Percentiles rank a stretch among this genome's conserved stretches.
Evolutionary conservation across 306 rosid genomes (phyloP).

Genomic region (Fragaria vesca): DNA sequence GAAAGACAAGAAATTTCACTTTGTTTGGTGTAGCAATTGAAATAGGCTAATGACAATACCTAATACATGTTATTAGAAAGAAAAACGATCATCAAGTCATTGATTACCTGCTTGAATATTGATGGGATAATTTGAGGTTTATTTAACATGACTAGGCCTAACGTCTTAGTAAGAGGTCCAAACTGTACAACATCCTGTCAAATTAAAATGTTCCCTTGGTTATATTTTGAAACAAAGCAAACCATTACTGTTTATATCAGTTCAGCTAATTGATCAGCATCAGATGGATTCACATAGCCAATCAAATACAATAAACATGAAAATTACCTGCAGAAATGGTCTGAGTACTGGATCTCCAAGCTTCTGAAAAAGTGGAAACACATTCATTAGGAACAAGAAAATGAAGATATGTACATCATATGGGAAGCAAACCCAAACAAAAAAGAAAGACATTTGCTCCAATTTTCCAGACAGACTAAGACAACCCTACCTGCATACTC

Average conservation of each 20-base stretch:
- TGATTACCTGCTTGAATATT: slow-evolving; percentile 83
- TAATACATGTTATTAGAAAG: not conserved
- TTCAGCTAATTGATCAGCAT: slow-evolving; percentile 14
- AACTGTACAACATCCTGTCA: slow-evolving; percentile 95
- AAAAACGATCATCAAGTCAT: not conserved
- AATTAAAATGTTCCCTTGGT: not conserved
- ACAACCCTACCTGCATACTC: slow-evolving; percentile 68
- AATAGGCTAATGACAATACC: not conserved
- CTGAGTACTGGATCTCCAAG: slow-evolving; percentile 91
- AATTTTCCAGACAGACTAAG: not conserved
- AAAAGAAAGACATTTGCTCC: not conserved
- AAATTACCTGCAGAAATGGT: slow-evolving; percentile 85
- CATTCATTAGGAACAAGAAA: slow-evolving; percentile 11
- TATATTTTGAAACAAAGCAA: not conserved
- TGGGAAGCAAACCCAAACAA: slow-evolving; percentile 5
- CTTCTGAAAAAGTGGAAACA: slow-evolving; percentile 46
- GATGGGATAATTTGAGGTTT: slow-evolving; percentile 85
- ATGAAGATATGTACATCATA: not conserved
- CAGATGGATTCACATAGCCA: slow-evolving; percentile 12
- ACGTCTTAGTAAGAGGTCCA: slow-evolving; percentile 83
- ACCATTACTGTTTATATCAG: not conserved
- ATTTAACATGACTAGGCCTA: slow-evolving; percentile 85
- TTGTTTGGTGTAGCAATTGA: not conserved
- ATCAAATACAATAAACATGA: slow-evolving; percentile 10
- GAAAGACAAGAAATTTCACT: slow-evolving; percentile 13